phyloP scores from a whole-genome alignment of 768 basidiomycete genomes.

The Obba rivulosa region DNA sequence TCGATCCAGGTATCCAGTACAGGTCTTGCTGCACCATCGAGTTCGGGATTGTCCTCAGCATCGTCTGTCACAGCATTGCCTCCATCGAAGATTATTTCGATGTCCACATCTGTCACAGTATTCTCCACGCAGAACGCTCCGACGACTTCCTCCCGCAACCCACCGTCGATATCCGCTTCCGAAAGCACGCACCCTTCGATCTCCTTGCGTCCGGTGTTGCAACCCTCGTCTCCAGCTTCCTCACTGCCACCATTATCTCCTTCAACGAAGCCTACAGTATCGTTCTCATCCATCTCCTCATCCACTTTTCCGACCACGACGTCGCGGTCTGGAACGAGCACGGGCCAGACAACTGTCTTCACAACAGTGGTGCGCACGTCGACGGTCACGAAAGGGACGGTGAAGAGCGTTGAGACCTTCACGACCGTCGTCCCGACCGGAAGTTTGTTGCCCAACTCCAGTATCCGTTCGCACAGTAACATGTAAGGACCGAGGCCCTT shows the following conservation, averaged over 20 bases:
- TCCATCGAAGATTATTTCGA: not conserved
- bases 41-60: not conserved
- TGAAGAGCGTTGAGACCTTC: not conserved
- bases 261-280: not conserved
- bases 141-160: not conserved
- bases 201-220: slow-evolving; percentile 2
- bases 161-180: slow-evolving; percentile 1
- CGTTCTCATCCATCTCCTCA: not conserved
- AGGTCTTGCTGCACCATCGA: not conserved
- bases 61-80: not conserved
- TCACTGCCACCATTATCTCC: not conserved
- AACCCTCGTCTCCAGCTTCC: slow-evolving; percentile 1
- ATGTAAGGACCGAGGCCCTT: slow-evolving; percentile 8
- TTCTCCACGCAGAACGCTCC: not conserved
- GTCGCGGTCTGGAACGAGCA: not conserved
- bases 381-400: not conserved
- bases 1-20: not conserved
- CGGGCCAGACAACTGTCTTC: slow-evolving; percentile 3
- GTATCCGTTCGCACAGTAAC: slow-evolving; percentile 1
- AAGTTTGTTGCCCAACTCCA: slow-evolving; percentile 15
- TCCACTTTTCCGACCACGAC: slow-evolving; percentile 1
- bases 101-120: not conserved
- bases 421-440: slow-evolving; percentile 16
- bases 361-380: slow-evolving; percentile 12
- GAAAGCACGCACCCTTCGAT: not conserved